Percentiles rank a stretch among this genome's conserved stretches.
Conservation (phyloP, 2,329 filamentous ascomycete genomes). For the Colletotrichum eleusines region DNA sequence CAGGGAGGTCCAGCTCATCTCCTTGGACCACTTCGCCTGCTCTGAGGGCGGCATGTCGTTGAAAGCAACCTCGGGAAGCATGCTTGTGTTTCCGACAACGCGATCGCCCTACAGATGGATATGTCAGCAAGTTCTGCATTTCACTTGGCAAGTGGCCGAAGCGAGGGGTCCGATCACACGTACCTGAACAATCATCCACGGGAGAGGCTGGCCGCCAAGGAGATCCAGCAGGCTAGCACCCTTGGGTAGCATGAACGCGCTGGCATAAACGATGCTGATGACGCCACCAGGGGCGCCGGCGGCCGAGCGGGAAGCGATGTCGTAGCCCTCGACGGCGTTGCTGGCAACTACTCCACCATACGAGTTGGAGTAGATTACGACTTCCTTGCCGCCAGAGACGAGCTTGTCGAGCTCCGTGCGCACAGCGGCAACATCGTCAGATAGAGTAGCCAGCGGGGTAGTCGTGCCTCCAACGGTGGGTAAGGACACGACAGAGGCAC, state of each 20-base stretch:
- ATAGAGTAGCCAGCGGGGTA: conserved; percentile 44
- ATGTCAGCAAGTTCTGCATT: conserved; percentile 23
- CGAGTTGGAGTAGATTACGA: conserved; percentile 58
- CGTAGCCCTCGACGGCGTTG: conserved; percentile 53
- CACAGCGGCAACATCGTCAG: conserved; percentile 51
- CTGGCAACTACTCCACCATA: conserved; percentile 57
- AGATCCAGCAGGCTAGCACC: conserved; percentile 46
- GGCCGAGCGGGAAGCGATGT: conserved; percentile 49
- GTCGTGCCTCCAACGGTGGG: conserved; percentile 50
- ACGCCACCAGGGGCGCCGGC: conserved; percentile 54
- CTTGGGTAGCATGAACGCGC: conserved; percentile 50
- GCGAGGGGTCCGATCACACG: not conserved
- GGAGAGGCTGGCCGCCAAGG: conserved; percentile 44
- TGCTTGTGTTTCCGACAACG: conserved; percentile 30
- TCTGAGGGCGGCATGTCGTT: conserved; percentile 37
- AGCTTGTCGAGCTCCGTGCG: conserved; percentile 47
- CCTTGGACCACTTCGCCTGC: conserved; percentile 33
- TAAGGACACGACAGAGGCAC: conserved; percentile 48
- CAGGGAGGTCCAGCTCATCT: conserved; percentile 40
- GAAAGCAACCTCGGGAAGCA: conserved; percentile 40
- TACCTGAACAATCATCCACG: conserved; percentile 48
- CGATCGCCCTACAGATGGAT: conserved; percentile 25
- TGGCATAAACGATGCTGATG: conserved; percentile 51
- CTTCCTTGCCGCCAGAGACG: conserved; percentile 52
- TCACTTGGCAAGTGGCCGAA: conserved; percentile 36